A percentile compares a stretch with the other conserved stretches of the same genome.
Evolutionary conservation across 106 monocot genomes (phyloP).

Genomic region (Dendrobium officinale): DNA sequence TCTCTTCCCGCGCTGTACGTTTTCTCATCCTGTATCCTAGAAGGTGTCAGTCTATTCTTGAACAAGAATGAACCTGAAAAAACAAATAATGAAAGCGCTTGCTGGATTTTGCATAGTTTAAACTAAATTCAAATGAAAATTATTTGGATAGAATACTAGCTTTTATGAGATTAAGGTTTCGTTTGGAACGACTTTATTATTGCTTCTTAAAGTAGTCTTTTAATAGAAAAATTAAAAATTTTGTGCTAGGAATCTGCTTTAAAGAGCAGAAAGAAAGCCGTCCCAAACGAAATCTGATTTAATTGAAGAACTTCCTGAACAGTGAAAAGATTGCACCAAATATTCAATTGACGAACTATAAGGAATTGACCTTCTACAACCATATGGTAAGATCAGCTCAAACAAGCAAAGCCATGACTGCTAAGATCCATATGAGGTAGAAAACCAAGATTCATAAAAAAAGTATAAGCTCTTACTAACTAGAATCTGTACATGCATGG

Average conservation of each 20-base stretch:
- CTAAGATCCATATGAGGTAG: too few species aligned
- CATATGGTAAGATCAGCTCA: background rate
- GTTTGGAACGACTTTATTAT: too few species aligned
- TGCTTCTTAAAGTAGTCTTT: too few species aligned
- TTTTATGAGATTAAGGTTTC: too few species aligned
- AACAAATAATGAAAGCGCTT: background rate
- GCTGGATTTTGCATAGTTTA: background rate
- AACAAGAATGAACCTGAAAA: conserved; percentile 1
- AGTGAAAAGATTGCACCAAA: background rate
- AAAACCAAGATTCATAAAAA: too few species aligned
- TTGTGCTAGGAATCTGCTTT: too few species aligned
- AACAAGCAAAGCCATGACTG: too few species aligned
- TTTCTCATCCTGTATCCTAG: conserved; percentile 49
- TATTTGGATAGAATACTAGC: too few species aligned
- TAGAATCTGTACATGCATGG: too few species aligned
- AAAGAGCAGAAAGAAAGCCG: too few species aligned
- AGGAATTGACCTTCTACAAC: background rate
- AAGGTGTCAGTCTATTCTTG: conserved; percentile 1
- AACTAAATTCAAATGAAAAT: background rate
- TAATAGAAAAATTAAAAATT: too few species aligned
- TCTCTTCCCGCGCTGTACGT: conserved; percentile 70
- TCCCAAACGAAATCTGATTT: background rate
- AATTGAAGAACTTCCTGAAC: background rate
- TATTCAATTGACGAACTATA: background rate
- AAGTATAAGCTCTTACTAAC: too few species aligned